phyloP scores from a whole-genome alignment of 2,329 filamentous ascomycete genomes.

The Trichoderma afroharzianum region DNA sequence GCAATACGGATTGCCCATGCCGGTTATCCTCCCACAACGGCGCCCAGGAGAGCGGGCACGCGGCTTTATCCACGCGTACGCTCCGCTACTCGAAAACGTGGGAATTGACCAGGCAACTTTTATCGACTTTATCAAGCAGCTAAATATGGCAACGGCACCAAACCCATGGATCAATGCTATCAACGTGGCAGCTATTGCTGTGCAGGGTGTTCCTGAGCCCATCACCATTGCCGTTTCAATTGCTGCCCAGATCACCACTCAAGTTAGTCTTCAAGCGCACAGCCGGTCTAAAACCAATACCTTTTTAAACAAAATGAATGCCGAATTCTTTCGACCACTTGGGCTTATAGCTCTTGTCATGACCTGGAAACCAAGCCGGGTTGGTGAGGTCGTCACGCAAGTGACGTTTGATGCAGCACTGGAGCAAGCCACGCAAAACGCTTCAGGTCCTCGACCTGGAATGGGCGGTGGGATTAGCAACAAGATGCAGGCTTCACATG shows the following conservation, averaged over 20 bases:
- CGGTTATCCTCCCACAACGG: constrained; percentile 50
- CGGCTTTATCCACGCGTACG: constrained; percentile 52
- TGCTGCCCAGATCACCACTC: constrained; percentile 40
- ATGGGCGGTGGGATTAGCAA: background rate
- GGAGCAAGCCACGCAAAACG: constrained; percentile 16
- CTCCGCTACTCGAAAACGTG: constrained; percentile 42
- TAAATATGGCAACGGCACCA: constrained; percentile 39
- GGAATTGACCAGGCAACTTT: constrained; percentile 48
- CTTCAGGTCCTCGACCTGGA: background rate
- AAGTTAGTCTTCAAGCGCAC: constrained; percentile 39
- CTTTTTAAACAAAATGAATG: constrained; percentile 55
- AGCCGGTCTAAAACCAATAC: constrained; percentile 44
- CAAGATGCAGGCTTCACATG: constrained; percentile 36
- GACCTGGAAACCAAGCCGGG: constrained; percentile 45
- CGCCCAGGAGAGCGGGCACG: constrained; percentile 45
- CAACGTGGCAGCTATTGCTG: constrained; percentile 39
- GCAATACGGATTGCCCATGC: constrained; percentile 33
- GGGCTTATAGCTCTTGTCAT: constrained; percentile 51
- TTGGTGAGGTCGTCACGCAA: constrained; percentile 25
- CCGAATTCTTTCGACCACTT: constrained; percentile 52
- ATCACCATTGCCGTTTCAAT: constrained; percentile 42
- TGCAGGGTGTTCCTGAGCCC: constrained; percentile 36
- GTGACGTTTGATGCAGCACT: constrained; percentile 32
- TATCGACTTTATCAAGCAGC: constrained; percentile 44
- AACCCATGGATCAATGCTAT: constrained; percentile 37